A percentile compares a stretch with the other conserved stretches of the same genome.
phyloP scores from a whole-genome alignment of 306 rosid species.

The Citrullus colocynthis region DNA sequence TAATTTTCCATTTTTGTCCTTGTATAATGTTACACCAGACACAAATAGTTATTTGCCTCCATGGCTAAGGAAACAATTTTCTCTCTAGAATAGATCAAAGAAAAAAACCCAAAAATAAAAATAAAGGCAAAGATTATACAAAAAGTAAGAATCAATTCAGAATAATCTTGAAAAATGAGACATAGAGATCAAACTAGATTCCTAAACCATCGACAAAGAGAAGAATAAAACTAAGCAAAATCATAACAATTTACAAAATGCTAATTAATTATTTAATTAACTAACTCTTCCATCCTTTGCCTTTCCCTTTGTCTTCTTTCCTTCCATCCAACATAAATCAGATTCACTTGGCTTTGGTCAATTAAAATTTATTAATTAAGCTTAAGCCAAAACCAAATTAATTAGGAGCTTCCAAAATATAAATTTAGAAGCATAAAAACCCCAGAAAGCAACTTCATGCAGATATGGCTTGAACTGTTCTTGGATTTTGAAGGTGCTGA shows the following conservation, averaged over 20 bases:
- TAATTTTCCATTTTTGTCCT: no score
- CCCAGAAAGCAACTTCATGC: constrained; percentile 31
- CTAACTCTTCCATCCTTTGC: not conserved
- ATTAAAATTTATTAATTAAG: not conserved
- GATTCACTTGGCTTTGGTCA: not conserved
- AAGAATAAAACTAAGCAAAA: constrained; percentile 36
- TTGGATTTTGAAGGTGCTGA: constrained; percentile 31
- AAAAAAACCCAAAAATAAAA: not conserved
- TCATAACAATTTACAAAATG: constrained; percentile 23
- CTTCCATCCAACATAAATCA: not conserved
- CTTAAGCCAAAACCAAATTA: not conserved
- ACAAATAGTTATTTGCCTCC: not conserved
- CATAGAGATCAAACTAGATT: constrained; percentile 32
- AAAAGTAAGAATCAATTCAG: not conserved
- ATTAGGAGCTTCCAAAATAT: constrained; percentile 33
- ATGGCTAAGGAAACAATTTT: not conserved
- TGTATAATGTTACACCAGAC: no score
- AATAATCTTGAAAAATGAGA: not conserved
- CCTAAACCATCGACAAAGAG: constrained; percentile 54
- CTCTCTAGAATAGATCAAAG: not conserved
- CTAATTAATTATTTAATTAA: constrained; percentile 2
- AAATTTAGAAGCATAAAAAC: constrained; percentile 23
- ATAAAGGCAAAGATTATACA: not conserved
- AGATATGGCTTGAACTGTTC: constrained; percentile 11
- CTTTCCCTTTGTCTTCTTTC: constrained; percentile 7